Evolutionary conservation across 1,284 basidiomycete species (phyloP), one percentile per base, ranked within the genome.

Genomic region (Fomes fomentarius): DNA sequence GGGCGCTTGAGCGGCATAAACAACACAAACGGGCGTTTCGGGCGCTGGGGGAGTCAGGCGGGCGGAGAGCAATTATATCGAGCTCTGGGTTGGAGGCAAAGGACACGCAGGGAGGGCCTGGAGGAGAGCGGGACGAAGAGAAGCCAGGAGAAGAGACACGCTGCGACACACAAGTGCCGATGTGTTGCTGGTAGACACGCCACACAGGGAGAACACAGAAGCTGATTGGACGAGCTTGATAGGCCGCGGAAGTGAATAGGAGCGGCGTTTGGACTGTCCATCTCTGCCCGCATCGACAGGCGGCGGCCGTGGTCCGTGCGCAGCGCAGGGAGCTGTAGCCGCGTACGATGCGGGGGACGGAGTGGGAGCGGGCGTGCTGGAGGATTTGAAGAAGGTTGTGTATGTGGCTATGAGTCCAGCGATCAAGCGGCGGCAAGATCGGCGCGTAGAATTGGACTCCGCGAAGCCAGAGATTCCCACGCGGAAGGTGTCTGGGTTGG

Each of bases 401-500:
- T 57, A 54, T 55, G 56, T 53, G 58, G 61, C 58, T 58, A 58
- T 58, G 53, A 60, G 55, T 51, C 56, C 59, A 57, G 58, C 56
- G 61, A 62, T 54, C 51, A 59, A 47, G 59, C 54, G 59, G 57
- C 60, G 63, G 58, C 57, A 62, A 52, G 63, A 65, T 65, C 63
- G 61, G 63, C 60, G 63, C 39, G 55, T 52, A 30, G 54, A 53
- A 51, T 53, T 48, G 50, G 55, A 62, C 55, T 61, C 64, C 53
- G 64, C 64, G 64, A 61, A 61, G 58, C 40, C 46, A 30, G 24
- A 11, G 10, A 22, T 61, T 66, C 63, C 57, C 65, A 66, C 65
- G 62, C 14, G 44, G 64, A 64, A 66, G 63, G 55, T 43, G 58
- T 58, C 58, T 60, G 57, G 58, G 56, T 45, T 51, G 55, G n/a